Evolutionary conservation across 192 early-diverging fungal genomes (phyloP), one percentile per base, ranked within the genome.

Genomic region (Fimicolochytrium jonesii): DNA sequence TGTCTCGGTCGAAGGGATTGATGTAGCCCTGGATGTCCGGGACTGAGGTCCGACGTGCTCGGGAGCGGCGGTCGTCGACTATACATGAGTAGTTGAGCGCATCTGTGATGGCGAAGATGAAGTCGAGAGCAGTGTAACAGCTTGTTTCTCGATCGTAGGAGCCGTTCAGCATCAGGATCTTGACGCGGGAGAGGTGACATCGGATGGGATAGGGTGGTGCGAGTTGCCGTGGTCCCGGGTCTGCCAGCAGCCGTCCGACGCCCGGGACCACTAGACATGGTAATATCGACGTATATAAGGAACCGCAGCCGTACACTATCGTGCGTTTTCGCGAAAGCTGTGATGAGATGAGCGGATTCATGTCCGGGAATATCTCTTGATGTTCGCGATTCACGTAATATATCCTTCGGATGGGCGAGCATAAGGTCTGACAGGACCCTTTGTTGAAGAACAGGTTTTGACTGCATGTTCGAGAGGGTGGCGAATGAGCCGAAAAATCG

Each of bases 381-480:
- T 78, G 78, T 58, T 88, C 85, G 34, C 78, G 73, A 37, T 86
- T 88, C 54, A 87, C 86, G 23, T 90, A 90, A 43, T 80, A 90
- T 6, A 90, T 70, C 0, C 86, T 61, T 4, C 76, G 37, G 51
- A 90, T 90, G 22, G 84, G 62, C 6, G 77, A 60, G 0, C 69
- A 26, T 6, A 86, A 63, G 0, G 71, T 64, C 11, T 73, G 68
- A n/a, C 66, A 56, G 10, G 54, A 59, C 4, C 64, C 66, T 56
- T 86, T 86, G 23, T 61, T 66, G 44, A 86, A 86, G n/a, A 82
- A 46, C n/a, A 86, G 54, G 39, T 85, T 85, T 1, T 31, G n/a
- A 23, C n/a, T 61, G n/a, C n/a, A n/a, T n/a, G n/a, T n/a, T n/a
- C n/a, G n/a, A n/a, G n/a, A n/a, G 25, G 43, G 32, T 4, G 49